These are phyloP conservation scores for Blastobotrys ciferrii DNA, from an alignment of 1,139 yeast genomes.

Conservation along the genomic window DNA sequence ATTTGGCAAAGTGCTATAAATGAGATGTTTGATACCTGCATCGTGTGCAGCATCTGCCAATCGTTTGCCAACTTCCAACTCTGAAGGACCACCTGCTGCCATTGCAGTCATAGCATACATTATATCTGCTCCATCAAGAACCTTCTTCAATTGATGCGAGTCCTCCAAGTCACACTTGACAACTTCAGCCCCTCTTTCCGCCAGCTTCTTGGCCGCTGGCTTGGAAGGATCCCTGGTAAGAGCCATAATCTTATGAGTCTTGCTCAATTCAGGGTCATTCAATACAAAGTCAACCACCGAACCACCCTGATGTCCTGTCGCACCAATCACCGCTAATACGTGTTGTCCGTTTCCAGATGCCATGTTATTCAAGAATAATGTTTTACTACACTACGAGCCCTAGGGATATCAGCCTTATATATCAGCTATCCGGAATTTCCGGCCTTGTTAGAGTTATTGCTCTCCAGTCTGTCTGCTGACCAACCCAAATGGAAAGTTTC, in stretches of 20 bases:
- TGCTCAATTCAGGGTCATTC: constrained; percentile 13
- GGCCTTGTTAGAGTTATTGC: not conserved
- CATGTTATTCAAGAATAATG: not conserved
- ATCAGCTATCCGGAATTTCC: not conserved
- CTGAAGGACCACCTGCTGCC: not conserved
- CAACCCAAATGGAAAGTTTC: not conserved
- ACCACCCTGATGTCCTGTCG: constrained; percentile 21
- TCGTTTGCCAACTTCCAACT: constrained; percentile 3
- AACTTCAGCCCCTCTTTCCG: constrained; percentile 12
- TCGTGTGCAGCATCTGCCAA: constrained; percentile 16
- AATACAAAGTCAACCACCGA: constrained; percentile 15
- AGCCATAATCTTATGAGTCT: constrained; percentile 14
- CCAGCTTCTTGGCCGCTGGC: not conserved
- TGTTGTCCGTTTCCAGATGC: not conserved
- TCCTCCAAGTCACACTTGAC: constrained; percentile 13
- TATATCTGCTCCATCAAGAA: constrained; percentile 14
- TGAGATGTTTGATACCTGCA: constrained; percentile 12
- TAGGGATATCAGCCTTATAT: no score
- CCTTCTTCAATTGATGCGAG: constrained; percentile 6
- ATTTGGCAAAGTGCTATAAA: constrained; percentile 12
- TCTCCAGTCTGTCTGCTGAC: not conserved
- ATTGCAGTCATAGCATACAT: constrained; percentile 14
- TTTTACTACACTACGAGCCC: no score
- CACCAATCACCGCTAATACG: constrained; percentile 16
- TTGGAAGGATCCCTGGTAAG: constrained; percentile 15